Percentiles rank a stretch among this genome's conserved stretches.
Conservation (phyloP, 2,329 filamentous ascomycete genomes). For the Sporothrix pseudoabietina region DNA sequence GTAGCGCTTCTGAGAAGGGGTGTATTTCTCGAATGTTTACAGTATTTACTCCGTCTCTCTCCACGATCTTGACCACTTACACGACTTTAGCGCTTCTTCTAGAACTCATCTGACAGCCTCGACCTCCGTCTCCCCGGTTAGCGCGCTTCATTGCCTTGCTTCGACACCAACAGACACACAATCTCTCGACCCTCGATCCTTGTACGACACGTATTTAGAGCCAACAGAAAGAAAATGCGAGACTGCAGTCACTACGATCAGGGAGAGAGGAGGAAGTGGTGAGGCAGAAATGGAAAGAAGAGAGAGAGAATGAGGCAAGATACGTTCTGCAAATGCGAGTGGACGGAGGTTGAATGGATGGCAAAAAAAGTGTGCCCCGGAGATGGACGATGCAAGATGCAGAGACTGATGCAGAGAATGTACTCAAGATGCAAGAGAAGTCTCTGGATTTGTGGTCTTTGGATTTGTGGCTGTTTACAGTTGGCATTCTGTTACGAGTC, state of each 20-base stretch:
- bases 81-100: neutral
- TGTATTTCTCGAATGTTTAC: neutral
- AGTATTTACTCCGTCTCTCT: neutral
- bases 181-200: neutral
- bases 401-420: neutral
- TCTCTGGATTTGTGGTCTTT: too few species aligned
- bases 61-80: neutral
- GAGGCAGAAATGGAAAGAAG: neutral
- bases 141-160: neutral
- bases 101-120: neutral
- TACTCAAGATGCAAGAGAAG: neutral
- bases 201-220: neutral
- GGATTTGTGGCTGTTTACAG: neutral
- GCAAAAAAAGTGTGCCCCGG: neutral
- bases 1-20: neutral
- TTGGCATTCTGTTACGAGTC: neutral
- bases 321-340: neutral
- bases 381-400: slow-evolving; percentile 6
- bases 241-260: neutral
- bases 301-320: neutral
- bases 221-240: neutral
- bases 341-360: neutral
- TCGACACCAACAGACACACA: neutral
- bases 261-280: neutral
- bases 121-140: too few species aligned